These are phyloP conservation scores for Tieghemostelium lacteum DNA, from an alignment of 78 protist genomes.

Conservation along the genomic window DNA sequence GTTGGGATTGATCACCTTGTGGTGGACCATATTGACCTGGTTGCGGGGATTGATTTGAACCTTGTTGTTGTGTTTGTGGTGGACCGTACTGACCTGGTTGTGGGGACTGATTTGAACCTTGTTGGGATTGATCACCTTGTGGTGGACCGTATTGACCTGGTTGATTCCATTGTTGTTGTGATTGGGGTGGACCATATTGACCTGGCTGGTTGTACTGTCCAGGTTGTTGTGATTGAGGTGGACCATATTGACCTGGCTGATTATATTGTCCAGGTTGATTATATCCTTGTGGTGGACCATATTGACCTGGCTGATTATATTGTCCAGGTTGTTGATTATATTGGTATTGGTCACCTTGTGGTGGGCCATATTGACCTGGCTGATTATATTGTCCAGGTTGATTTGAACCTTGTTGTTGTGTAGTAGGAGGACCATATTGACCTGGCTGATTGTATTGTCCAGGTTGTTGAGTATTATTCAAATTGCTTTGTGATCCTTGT, in stretches of 20 bases:
- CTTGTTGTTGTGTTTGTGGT: conserved; percentile 8
- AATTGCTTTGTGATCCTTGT: background rate
- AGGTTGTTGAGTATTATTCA: background rate
- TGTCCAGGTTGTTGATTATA: background rate
- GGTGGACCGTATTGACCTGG: background rate
- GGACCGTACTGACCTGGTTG: background rate
- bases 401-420: background rate
- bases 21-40: background rate
- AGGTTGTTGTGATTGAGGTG: too few species aligned
- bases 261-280: too few species aligned
- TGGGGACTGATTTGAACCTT: background rate
- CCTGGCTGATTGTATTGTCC: background rate
- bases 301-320: too few species aligned
- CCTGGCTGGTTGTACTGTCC: too few species aligned
- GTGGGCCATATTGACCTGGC: background rate
- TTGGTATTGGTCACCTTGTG: background rate
- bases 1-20: background rate
- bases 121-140: background rate
- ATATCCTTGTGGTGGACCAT: too few species aligned
- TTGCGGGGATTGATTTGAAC: background rate
- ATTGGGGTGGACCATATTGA: background rate
- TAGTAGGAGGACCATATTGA: background rate
- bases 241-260: too few species aligned
- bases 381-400: background rate
- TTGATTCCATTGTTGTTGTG: background rate